Evolutionary conservation across 495 filamentous ascomycete genomes (phyloP).

Genomic region (Annulohypoxylon nitens): DNA sequence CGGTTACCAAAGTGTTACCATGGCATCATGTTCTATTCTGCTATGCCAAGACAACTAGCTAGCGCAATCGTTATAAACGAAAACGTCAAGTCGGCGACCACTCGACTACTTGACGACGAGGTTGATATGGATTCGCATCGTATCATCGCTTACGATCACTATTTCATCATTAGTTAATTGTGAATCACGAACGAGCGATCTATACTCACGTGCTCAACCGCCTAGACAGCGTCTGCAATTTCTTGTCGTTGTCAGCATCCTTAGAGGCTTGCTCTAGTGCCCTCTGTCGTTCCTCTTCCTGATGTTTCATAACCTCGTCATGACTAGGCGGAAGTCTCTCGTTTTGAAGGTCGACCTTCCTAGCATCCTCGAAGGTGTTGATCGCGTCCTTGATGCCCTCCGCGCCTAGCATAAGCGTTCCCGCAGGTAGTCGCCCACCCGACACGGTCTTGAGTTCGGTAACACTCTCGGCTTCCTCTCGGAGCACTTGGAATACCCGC

Average conservation of each 20-base stretch:
- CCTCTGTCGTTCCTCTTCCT: conserved; percentile 80
- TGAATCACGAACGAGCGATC: not conserved
- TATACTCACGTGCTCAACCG: conserved; percentile 93
- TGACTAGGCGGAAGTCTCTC: conserved; percentile 92
- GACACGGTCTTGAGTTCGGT: conserved; percentile 97
- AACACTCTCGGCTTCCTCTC: conserved; percentile 96
- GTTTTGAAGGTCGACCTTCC: conserved; percentile 97
- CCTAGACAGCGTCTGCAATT: conserved; percentile 84
- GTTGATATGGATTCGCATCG: conserved; percentile 31
- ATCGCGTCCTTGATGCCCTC: conserved; percentile 99
- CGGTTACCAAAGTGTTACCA: conserved; percentile 28
- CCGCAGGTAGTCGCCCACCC: conserved; percentile 91
- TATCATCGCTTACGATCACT: conserved; percentile 52
- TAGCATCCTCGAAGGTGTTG: conserved; percentile 94
- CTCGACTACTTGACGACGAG: conserved; percentile 24
- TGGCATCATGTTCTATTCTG: conserved; percentile 34
- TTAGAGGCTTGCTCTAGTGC: conserved; percentile 85
- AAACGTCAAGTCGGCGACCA: conserved; percentile 32
- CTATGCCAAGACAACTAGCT: conserved; percentile 40
- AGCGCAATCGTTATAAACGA: conserved; percentile 27
- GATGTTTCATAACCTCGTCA: conserved; percentile 86
- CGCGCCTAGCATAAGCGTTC: conserved; percentile 96
- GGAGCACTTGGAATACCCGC: conserved; percentile 97
- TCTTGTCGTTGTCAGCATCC: conserved; percentile 92
- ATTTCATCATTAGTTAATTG: conserved; percentile 19